Evolutionary conservation across 192 early-diverging fungal genomes (phyloP), one percentile per base, ranked within the genome.

Genomic region (Backusella mclennaniae): DNA sequence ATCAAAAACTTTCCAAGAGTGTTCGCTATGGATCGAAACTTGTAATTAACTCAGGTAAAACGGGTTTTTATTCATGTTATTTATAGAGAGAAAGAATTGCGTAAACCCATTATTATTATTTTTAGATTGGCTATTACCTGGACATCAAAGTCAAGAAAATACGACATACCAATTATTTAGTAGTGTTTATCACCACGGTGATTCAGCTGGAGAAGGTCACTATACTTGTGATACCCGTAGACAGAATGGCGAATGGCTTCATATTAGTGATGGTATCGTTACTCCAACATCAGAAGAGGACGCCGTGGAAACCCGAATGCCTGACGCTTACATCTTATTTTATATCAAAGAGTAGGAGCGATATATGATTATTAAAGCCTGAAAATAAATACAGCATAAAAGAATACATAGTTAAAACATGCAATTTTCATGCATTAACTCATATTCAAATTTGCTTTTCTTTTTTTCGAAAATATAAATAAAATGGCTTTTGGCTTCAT

Each of bases 141-240:
- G 84, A 36, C 79, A 82, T 66, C 81, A 84, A 14, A 75, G 82
- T 39, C 75, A 80, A 8, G 82, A 70, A 67, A 53, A 84, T 29
- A 69, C 89, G 19, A 83, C 85, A 29, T 97, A 96, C 80, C 85
- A 88, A 66, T 87, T 97, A 9, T 92, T 92, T 85, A 92, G 92
- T 29, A 87, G 90, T 87, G 95, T 99, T 6, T 96, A 98, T 80
- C 98, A 99, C 84, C 97, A 98, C 80, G 97, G 98, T 4, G 81
- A 81, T 56, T 86, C 87, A 26, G 93, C 96, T n/a, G 91, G 86
- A 15, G 96, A 95, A 38, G 98, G 98, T 11, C 98, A 99, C 77
- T 99, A 99, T 84, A 99, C 98, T 3, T 97, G 95, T 85, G 95
- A 97, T 84, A 86, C 99, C 6, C 76, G 86, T 69, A 85, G 92